Percentiles rank a stretch among this genome's conserved stretches.
These are phyloP conservation scores for Lagenaria siceraria DNA, from an alignment of 306 rosid genomes.

Conservation along the genomic window DNA sequence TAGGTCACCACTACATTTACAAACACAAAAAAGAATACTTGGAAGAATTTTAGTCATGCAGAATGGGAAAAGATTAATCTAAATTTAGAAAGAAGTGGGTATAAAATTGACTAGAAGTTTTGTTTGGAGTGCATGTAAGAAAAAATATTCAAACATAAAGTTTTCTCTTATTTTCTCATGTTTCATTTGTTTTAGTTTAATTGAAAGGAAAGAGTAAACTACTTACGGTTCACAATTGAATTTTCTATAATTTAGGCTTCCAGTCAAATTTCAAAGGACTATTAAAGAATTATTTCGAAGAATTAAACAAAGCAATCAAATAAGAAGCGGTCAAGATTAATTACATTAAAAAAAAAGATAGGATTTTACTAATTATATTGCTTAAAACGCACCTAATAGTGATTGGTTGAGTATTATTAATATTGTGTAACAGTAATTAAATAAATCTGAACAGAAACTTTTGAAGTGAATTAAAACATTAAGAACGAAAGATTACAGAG, in stretches of 20 bases:
- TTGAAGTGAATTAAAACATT: too few relatives aligned
- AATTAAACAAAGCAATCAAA: background rate
- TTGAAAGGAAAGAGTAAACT: background rate
- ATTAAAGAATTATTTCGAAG: background rate
- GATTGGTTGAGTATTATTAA: background rate
- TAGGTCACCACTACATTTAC: background rate
- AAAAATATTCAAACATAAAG: background rate
- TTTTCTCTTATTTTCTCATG: background rate
- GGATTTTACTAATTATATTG: too few relatives aligned
- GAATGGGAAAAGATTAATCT: background rate
- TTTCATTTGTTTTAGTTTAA: background rate
- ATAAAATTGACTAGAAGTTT: too few relatives aligned
- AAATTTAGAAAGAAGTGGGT: too few relatives aligned
- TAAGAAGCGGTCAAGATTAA: too few relatives aligned
- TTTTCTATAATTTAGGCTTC: background rate
- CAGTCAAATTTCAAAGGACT: background rate
- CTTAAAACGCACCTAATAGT: background rate
- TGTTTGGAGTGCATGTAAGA: too few relatives aligned
- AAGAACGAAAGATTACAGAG: too few relatives aligned
- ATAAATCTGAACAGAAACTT: too few relatives aligned
- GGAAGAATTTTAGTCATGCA: background rate
- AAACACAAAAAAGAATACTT: background rate
- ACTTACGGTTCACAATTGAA: background rate
- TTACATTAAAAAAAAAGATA: too few relatives aligned
- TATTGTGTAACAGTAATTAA: background rate